phyloP scores from a whole-genome alignment of 192 early-diverging fungal genomes.

The Podila clonocystis region DNA sequence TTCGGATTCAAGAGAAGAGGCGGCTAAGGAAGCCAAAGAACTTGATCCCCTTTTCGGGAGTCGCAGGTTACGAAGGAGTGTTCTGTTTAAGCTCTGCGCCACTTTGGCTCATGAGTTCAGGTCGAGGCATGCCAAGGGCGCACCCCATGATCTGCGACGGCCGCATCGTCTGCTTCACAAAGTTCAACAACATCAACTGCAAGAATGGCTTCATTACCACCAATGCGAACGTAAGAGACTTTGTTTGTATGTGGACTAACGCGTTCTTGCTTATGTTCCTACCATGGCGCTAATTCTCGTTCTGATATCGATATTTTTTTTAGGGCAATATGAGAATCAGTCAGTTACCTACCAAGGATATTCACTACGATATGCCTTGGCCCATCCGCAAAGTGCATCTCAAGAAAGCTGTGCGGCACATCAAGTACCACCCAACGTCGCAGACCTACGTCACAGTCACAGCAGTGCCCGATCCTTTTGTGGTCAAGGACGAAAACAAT shows the following conservation, averaged over 20 bases:
- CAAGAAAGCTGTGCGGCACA: conserved; percentile 73
- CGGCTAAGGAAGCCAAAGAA: conserved; percentile 17
- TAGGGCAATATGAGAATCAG: conserved; percentile 74
- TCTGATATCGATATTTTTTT: neutral
- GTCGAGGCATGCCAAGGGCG: conserved; percentile 68
- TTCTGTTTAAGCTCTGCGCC: conserved; percentile 78
- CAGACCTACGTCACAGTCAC: conserved; percentile 85
- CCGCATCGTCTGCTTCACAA: conserved; percentile 72
- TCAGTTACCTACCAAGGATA: conserved; percentile 69
- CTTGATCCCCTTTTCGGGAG: conserved; percentile 61
- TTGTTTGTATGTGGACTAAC: neutral
- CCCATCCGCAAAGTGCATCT: conserved; percentile 77
- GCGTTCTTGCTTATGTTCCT: too few relatives aligned
- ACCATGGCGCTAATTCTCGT: neutral
- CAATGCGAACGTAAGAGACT: conserved; percentile 67
- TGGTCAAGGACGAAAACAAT: conserved; percentile 76
- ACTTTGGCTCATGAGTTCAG: conserved; percentile 76
- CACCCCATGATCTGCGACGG: conserved; percentile 81
- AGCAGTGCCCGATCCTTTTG: conserved; percentile 70
- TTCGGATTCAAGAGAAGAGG: conserved; percentile 21
- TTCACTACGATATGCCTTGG: conserved; percentile 80
- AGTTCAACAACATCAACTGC: conserved; percentile 82
- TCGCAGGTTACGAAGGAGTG: conserved; percentile 74
- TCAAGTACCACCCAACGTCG: conserved; percentile 85
- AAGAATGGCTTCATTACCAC: conserved; percentile 80